These are phyloP conservation scores for Psilocybe azurescens DNA, from an alignment of 768 basidiomycete genomes.

Conservation along the genomic window DNA sequence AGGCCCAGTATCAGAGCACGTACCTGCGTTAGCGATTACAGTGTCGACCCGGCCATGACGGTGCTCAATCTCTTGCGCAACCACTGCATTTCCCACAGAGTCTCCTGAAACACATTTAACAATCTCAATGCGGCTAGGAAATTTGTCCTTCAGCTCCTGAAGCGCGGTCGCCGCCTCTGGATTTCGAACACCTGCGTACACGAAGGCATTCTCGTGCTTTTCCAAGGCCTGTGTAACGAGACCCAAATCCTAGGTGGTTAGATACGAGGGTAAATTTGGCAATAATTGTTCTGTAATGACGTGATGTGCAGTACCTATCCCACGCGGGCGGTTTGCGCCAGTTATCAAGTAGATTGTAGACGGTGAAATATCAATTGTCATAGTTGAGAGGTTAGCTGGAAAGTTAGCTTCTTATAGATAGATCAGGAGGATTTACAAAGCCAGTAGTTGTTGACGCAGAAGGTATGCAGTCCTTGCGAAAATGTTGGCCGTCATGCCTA, in stretches of 20 bases:
- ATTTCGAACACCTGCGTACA: background rate
- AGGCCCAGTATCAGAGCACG: background rate
- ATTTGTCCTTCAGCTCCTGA: background rate
- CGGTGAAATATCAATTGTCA: too few relatives aligned
- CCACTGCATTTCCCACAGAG: background rate
- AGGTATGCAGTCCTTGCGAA: too few relatives aligned
- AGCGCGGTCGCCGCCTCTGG: background rate
- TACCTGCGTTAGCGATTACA: constrained; percentile 1
- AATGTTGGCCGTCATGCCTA: too few relatives aligned
- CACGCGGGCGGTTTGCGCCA: too few relatives aligned
- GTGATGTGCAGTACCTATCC: too few relatives aligned
- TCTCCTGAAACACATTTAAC: constrained; percentile 2
- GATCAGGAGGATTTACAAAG: too few relatives aligned
- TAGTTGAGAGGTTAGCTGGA: too few relatives aligned
- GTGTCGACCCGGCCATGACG: constrained; percentile 2
- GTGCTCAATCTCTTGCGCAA: background rate
- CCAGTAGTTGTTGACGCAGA: too few relatives aligned
- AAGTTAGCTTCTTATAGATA: too few relatives aligned
- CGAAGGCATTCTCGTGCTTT: background rate
- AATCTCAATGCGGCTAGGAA: background rate
- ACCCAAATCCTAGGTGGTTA: background rate
- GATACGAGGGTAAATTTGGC: background rate
- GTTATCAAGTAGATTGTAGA: too few relatives aligned
- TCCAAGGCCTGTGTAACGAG: background rate
- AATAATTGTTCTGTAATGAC: too few relatives aligned